Base-by-base conservation (phyloP, 352 stramenopile species). In the Phytophthora cactorum region DNA sequence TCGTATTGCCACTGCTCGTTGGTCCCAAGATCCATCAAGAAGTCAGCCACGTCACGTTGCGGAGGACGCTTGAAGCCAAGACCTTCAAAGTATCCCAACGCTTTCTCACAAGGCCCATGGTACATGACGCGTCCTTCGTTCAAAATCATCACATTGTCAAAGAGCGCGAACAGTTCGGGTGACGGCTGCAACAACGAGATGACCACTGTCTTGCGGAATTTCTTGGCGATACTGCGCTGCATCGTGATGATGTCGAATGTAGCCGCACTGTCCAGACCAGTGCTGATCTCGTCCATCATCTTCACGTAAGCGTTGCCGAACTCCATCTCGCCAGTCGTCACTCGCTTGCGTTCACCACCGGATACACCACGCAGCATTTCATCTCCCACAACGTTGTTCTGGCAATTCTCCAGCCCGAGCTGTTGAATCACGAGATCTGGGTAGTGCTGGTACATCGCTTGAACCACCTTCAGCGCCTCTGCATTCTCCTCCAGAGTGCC, bases 1-100 rank as follows among this genome's bases (percentile, higher is more conserved):
- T 86, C 55, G 51, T 87, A 75, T 38, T 72, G 50, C n/a, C 56
- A 5, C 57, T 87, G 80, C 41, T 84, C 55, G 9, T 66, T 63
- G 2, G 74, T 86, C 1, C 72, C 77, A 9, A 89, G 49, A 58
- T 86, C 79, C 41, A 89, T 44, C 15, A 89, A 60, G 27, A 78
- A 86, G 50, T 89, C 78, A 4, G 81, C 81, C 5, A 83, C 50
- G 32, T 86, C 77, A 22, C 74, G 77, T 31, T 66, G 44, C 0
- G 67, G 63, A n/a, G 70, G 81, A 17, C 59, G 31, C 17, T 60
- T 44, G 11, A 72, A 68, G 10, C 64, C 64, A 2, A 72, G 45
- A 28, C 6, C 34, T 41, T 67, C 64, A 22, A 72, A 72, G 45
- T 64, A 72, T 0, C 7, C 25, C 17, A 55, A 14, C 0, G 29